These are phyloP conservation scores for Trametes punicea DNA, from an alignment of 768 basidiomycete genomes.

Conservation along the genomic window DNA sequence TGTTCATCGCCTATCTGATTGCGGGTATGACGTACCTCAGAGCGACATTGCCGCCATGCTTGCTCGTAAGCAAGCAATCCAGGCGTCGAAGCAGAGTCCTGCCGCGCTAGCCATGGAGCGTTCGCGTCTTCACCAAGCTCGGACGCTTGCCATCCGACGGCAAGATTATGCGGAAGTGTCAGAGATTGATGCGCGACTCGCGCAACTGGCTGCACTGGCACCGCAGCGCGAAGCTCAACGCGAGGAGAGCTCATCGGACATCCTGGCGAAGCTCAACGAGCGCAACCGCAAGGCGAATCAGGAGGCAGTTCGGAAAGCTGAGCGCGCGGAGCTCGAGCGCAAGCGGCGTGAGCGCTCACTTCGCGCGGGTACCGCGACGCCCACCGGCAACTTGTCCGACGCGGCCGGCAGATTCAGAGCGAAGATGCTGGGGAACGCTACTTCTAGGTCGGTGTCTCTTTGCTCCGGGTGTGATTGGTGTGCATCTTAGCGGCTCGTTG, in stretches of 20 bases:
- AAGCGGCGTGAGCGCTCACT: conserved; percentile 68
- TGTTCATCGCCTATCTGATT: no score
- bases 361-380: conserved; percentile 37
- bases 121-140: conserved; percentile 65
- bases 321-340: conserved; percentile 63
- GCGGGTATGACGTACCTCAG: conserved; percentile 37
- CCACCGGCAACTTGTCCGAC: conserved; percentile 36
- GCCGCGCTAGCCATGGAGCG: conserved; percentile 49
- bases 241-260: conserved; percentile 37
- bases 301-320: conserved; percentile 76
- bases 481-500: conserved; percentile 18
- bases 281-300: conserved; percentile 82
- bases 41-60: conserved; percentile 81
- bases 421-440: conserved; percentile 41
- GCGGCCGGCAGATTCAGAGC: conserved; percentile 69
- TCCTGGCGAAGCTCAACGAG: conserved; percentile 81
- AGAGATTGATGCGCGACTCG: conserved; percentile 61
- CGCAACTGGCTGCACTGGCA: conserved; percentile 39
- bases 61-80: conserved; percentile 52
- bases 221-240: conserved; percentile 12
- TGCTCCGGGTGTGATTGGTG: conserved; percentile 5
- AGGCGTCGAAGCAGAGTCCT: conserved; percentile 32
- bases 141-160: conserved; percentile 71
- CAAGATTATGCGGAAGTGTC: conserved; percentile 64
- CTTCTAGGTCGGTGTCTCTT: conserved; percentile 54